Percentiles rank a stretch among this genome's conserved stretches.
Conservation (phyloP, 805 yeast genomes). For the Metschnikowia orientalis region DNA sequence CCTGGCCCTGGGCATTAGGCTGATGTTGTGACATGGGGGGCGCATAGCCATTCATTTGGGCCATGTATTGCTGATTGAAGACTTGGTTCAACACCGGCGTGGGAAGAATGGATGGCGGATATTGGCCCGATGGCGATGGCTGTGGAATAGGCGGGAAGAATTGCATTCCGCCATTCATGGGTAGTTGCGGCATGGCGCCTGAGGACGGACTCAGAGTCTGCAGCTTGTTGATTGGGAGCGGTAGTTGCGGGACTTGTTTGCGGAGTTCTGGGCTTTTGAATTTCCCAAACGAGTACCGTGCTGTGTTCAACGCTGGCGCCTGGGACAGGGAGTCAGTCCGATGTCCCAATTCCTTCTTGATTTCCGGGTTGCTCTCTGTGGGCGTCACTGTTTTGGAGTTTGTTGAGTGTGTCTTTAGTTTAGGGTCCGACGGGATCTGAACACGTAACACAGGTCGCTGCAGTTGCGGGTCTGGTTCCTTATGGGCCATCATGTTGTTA, state of each 20-base stretch:
- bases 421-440: constrained; percentile 55
- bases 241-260: constrained; percentile 21
- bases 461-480: constrained; percentile 16
- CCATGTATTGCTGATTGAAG: constrained; percentile 23
- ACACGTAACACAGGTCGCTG: constrained; percentile 58
- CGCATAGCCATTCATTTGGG: constrained; percentile 7
- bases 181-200: constrained; percentile 38
- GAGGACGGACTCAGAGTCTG: constrained; percentile 39
- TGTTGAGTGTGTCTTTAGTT: constrained; percentile 33
- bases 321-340: constrained; percentile 8
- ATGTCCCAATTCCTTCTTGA: constrained; percentile 7
- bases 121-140: constrained; percentile 24
- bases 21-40: too few relatives aligned
- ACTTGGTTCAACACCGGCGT: constrained; percentile 36
- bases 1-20: constrained; percentile 1
- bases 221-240: constrained; percentile 35
- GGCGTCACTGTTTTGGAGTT: constrained; percentile 40
- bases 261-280: constrained; percentile 17
- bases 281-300: constrained; percentile 14
- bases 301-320: constrained; percentile 8
- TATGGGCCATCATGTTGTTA: constrained; percentile 2
- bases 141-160: constrained; percentile 26
- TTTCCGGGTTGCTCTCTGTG: constrained; percentile 21
- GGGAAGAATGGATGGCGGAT: constrained; percentile 20
- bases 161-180: constrained; percentile 17